Evolutionary conservation across 2,329 filamentous ascomycete genomes (phyloP).

Genomic region (Fusarium cicatricum): DNA sequence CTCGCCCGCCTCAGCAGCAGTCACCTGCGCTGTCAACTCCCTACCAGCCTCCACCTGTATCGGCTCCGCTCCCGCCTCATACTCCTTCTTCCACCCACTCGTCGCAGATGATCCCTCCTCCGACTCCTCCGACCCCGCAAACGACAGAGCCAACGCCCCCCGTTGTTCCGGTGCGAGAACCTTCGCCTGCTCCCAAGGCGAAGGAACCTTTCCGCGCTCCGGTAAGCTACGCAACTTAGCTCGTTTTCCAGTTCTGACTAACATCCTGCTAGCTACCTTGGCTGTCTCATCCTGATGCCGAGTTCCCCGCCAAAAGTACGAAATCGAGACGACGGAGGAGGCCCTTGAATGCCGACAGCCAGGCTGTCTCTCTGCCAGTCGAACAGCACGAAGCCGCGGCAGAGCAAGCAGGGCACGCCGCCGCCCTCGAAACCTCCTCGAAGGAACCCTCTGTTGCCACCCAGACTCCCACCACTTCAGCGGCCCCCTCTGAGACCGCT

Average conservation of each 20-base stretch:
- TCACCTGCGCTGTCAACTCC: conserved; percentile 65
- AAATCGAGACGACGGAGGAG: conserved; percentile 55
- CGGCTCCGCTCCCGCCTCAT: conserved; percentile 54
- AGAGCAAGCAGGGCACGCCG: conserved; percentile 35
- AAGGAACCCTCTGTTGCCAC: conserved; percentile 22
- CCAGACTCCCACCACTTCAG: conserved; percentile 29
- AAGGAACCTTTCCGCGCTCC: conserved; percentile 56
- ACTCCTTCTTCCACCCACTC: conserved; percentile 64
- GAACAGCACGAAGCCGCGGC: conserved; percentile 48
- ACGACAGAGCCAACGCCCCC: conserved; percentile 42
- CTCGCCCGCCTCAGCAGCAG: conserved; percentile 53
- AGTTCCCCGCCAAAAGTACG: conserved; percentile 56
- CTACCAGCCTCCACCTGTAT: conserved; percentile 61
- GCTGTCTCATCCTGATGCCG: conserved; percentile 59
- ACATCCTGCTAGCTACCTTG: conserved; percentile 60
- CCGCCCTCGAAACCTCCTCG: conserved; percentile 27
- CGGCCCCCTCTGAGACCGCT: conserved; percentile 27
- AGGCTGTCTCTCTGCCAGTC: conserved; percentile 54
- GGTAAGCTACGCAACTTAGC: conserved; percentile 47
- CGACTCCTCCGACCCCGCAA: conserved; percentile 59
- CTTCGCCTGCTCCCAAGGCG: conserved; percentile 37
- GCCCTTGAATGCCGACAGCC: conserved; percentile 47
- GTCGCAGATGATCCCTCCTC: conserved; percentile 52
- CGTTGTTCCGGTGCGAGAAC: conserved; percentile 37
- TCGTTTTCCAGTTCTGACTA: not conserved